Percentiles rank a stretch among this genome's conserved stretches.
phyloP scores from a whole-genome alignment of 805 yeast species.

The Metschnikowia cerradonensis region DNA sequence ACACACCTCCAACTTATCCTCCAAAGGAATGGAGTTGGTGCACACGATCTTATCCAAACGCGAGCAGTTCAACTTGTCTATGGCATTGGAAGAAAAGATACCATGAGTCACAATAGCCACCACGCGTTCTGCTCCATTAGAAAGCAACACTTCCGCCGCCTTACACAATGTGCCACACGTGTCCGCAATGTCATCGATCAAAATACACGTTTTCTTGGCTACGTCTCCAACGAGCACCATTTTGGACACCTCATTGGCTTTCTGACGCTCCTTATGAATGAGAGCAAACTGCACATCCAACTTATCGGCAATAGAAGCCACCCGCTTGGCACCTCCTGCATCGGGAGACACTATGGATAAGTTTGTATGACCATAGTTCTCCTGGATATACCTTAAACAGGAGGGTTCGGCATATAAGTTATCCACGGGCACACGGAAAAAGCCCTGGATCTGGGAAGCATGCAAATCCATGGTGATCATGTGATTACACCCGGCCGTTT shows the following conservation, averaged over 20 bases:
- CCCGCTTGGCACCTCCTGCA: constrained; percentile 98
- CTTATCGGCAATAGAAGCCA: constrained; percentile 88
- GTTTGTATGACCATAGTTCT: constrained; percentile 50
- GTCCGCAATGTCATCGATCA: constrained; percentile 97
- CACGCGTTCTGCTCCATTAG: constrained; percentile 78
- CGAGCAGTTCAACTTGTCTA: constrained; percentile 63
- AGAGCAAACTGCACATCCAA: constrained; percentile 90
- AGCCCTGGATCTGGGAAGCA: constrained; percentile 97
- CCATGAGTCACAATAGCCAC: constrained; percentile 96
- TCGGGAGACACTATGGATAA: constrained; percentile 88
- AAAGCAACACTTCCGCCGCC: constrained; percentile 83
- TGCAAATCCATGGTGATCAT: constrained; percentile 96
- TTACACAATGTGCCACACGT: constrained; percentile 96
- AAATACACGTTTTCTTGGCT: constrained; percentile 69
- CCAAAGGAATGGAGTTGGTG: constrained; percentile 89
- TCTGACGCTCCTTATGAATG: constrained; percentile 92
- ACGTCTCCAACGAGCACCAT: constrained; percentile 98
- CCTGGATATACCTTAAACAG: constrained; percentile 75
- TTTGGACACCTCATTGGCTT: constrained; percentile 89
- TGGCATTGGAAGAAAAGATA: constrained; percentile 81
- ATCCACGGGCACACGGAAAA: constrained; percentile 92
- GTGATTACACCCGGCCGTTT: constrained; percentile 93
- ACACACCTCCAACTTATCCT: constrained; percentile 53
- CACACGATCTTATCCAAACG: constrained; percentile 74
- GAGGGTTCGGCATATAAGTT: constrained; percentile 94